Base-by-base conservation (phyloP, 345 rosid genomes). In the Turnera subulata region DNA sequence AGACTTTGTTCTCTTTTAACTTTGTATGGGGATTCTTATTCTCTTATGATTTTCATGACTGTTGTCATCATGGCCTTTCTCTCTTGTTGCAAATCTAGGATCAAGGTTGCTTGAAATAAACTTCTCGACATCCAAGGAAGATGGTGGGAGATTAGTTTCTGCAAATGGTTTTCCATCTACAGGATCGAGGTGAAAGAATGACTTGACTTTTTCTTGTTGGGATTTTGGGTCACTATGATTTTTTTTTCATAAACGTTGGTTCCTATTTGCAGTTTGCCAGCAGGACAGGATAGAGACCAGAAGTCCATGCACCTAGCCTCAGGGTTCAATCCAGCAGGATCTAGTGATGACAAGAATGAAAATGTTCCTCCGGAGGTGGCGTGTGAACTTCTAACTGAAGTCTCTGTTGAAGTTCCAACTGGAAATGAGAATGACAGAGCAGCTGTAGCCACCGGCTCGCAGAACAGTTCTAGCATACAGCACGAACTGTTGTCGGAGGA, bases 131-230 rank as follows among this genome's bases (percentile, higher is more conserved):
- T 61, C 68, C 24, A 73, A 70, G 59, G 80, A 80, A 66, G 78
- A 51, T 53, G 67, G 61, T 24, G 76, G 47, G 25, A 66, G 24
- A 43, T 55, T 56, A 42, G 55, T 64, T 51, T 38, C 70, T 73
- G 59, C 69, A n/a, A 80, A 81, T 59, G 82, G 88, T 61, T 67
- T 71, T 56, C 81, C 77, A n/a, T 63, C 82, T 74, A 66, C 74
- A 23, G 77, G 73, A 60, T 74, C 67, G 33, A 67, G 84, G 93
- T 87, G 59, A 74, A 40, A 46, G 22, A 23, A 14, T 32, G 25
- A 50, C 66, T 46, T n/a, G 8, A 17, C 14, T 32, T 33, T 17
- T 56, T 17, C 22, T 20, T 54, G 17, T 5, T 53, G 33, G 40
- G 33, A 33, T 33, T 0, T 1, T 37, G 45, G n/a, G n/a, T n/a